Base-by-base conservation (phyloP, 441 rosid genomes). In the Theobroma grandiflorum region DNA sequence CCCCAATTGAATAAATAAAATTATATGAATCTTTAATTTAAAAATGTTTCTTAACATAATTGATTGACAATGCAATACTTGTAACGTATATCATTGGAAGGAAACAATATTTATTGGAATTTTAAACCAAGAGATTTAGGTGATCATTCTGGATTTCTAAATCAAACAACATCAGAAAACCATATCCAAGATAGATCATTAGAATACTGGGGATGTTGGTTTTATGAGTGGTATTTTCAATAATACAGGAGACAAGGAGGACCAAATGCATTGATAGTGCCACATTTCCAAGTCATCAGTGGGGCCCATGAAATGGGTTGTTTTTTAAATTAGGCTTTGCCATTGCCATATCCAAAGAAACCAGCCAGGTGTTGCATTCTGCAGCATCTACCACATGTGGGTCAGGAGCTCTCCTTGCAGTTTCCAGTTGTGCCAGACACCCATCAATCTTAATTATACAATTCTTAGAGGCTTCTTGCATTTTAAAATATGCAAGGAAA, bases 121-220 rank as follows among this genome's bases (percentile, higher is more conserved):
- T 52, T 15, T 35, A 57, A 74, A 58, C 15, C 37, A 55, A 71
- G 15, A 75, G 74, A 77, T 65, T 75, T 74, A 59, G 76, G 67
- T 38, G 42, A 64, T 52, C 47, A 52, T 61, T 63, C 45, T 76
- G 26, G 75, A 64, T 72, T 76, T 80, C 74, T 40, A 58, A 84
- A 82, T 71, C 70, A 74, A 26, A 59, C 79, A 80, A 74, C 72
- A 77, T 75, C 68, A 79, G 58, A 86, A 38, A 87, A 78, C 66
- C 83, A 81, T 80, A 84, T 86, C 90, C 85, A 87, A 83, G 82
- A 82, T 80, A 85, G 84, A 87, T 89, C 79, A 79, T 68, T 76
- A 67, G 66, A 84, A 67, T 75, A 73, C 43, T 47, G 65, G 81
- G 90, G 84, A 88, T 88, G 91, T 88, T 88, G 93, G 93, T 85